Percentiles rank a stretch among this genome's conserved stretches.
phyloP scores from a whole-genome alignment of 2,329 filamentous ascomycete species.

The Pezicula rhizophila region DNA sequence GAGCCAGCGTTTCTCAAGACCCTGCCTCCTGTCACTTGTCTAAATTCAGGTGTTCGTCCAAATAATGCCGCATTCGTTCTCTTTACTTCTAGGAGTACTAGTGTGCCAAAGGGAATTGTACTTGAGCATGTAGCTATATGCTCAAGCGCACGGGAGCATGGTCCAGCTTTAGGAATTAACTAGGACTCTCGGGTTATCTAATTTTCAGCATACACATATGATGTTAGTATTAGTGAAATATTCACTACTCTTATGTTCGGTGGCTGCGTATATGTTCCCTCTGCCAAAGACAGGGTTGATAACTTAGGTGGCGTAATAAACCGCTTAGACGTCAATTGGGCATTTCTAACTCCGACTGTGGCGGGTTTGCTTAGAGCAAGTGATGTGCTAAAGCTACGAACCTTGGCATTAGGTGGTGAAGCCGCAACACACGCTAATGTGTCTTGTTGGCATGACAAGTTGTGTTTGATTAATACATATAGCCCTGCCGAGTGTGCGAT shows the following conservation, averaged over 20 bases:
- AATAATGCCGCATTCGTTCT: no score
- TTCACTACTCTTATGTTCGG: neutral
- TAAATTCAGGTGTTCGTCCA: no score
- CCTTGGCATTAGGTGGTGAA: conserved; percentile 3
- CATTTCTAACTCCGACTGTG: conserved; percentile 5
- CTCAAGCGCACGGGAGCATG: neutral
- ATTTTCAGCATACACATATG: conserved; percentile 6
- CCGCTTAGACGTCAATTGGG: conserved; percentile 1
- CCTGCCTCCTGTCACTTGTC: no score
- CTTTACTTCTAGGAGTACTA: no score
- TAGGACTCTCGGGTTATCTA: neutral
- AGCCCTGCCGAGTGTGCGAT: conserved; percentile 45
- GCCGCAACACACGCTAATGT: neutral
- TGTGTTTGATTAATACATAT: conserved; percentile 1
- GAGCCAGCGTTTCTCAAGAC: no score
- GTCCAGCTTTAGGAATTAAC: neutral
- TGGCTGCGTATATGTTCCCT: conserved; percentile 5
- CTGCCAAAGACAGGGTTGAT: conserved; percentile 4
- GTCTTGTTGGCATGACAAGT: neutral
- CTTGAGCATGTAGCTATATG: conserved; percentile 1
- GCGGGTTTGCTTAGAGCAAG: conserved; percentile 3
- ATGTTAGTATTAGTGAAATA: conserved; percentile 2
- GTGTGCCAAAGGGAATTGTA: neutral
- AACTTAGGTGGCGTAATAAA: conserved; percentile 5
- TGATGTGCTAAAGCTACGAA: conserved; percentile 5